A percentile compares a stretch with the other conserved stretches of the same genome.
Evolutionary conservation across 164 flowering plant genomes (phyloP).

Genomic region (Vitis rupestris): DNA sequence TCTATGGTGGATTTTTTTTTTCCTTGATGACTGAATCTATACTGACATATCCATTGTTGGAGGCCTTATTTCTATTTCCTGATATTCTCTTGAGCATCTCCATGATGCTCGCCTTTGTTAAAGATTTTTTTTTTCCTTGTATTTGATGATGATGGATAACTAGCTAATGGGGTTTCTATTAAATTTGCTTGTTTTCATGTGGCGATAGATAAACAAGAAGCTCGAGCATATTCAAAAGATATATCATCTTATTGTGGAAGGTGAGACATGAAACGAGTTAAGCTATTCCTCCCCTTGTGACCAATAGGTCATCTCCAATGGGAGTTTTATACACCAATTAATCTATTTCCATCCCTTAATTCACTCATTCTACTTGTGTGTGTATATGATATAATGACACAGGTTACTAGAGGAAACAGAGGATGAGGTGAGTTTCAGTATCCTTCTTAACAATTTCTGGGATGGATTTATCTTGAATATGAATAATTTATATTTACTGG

Average conservation of each 20-base stretch:
- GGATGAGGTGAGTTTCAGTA: constrained; percentile 64
- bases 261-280: constrained; percentile 34
- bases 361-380: constrained; percentile 1
- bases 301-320: neutral
- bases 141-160: too few relatives aligned
- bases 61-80: too few relatives aligned
- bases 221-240: constrained; percentile 79
- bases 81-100: too few relatives aligned
- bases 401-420: constrained; percentile 98
- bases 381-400: constrained; percentile 14
- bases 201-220: constrained; percentile 76
- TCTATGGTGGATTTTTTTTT: too few relatives aligned
- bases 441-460: neutral
- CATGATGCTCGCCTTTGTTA: too few relatives aligned
- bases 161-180: neutral
- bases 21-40: too few relatives aligned
- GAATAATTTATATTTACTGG: neutral
- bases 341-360: neutral
- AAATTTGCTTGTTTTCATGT: neutral
- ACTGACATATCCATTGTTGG: too few relatives aligned
- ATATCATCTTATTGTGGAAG: constrained; percentile 92
- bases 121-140: too few relatives aligned
- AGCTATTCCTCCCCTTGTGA: neutral
- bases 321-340: neutral
- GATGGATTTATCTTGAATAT: neutral